Evolutionary conservation across 306 rosid species (phyloP).

Genomic region (Argentina anserina): DNA sequence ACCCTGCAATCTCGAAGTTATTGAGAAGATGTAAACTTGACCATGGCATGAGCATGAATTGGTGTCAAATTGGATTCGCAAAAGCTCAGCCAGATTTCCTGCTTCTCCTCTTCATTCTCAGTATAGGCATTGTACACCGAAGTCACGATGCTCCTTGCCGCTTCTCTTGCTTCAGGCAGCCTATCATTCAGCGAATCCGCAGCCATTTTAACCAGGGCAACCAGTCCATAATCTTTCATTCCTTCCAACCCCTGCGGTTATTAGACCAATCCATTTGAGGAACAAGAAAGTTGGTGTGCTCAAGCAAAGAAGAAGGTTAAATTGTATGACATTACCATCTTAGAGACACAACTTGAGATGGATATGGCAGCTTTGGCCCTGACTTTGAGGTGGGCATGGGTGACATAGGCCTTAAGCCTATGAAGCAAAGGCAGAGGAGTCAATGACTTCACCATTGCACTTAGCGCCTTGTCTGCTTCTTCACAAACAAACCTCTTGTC

Average conservation of each 20-base stretch:
- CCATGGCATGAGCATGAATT: constrained; percentile 56
- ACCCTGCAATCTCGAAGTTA: neutral
- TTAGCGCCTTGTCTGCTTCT: constrained; percentile 79
- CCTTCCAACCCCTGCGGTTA: constrained; percentile 57
- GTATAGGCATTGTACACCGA: constrained; percentile 43
- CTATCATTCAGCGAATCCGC: constrained; percentile 77
- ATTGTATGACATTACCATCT: too few species aligned
- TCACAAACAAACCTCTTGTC: constrained; percentile 91
- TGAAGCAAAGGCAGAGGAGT: constrained; percentile 69
- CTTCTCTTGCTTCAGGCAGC: constrained; percentile 93
- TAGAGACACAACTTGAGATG: constrained; percentile 68
- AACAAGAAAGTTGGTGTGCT: too few species aligned
- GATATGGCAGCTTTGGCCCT: constrained; percentile 82
- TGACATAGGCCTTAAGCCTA: constrained; percentile 51
- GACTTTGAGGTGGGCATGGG: constrained; percentile 64
- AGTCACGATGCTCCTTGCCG: constrained; percentile 67
- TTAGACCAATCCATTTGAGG: neutral
- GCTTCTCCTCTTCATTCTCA: constrained; percentile 54
- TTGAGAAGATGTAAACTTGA: constrained; percentile 57
- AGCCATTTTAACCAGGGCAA: constrained; percentile 57
- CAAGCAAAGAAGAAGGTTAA: too few species aligned
- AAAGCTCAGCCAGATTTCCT: constrained; percentile 76
- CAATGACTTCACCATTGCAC: constrained; percentile 54
- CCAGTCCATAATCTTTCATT: constrained; percentile 68
- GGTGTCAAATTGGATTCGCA: constrained; percentile 69